A percentile compares a stretch with the other conserved stretches of the same genome.
Evolutionary conservation across 1,284 basidiomycete species (phyloP).

Genomic region (Singerocomus rubriflavus): DNA sequence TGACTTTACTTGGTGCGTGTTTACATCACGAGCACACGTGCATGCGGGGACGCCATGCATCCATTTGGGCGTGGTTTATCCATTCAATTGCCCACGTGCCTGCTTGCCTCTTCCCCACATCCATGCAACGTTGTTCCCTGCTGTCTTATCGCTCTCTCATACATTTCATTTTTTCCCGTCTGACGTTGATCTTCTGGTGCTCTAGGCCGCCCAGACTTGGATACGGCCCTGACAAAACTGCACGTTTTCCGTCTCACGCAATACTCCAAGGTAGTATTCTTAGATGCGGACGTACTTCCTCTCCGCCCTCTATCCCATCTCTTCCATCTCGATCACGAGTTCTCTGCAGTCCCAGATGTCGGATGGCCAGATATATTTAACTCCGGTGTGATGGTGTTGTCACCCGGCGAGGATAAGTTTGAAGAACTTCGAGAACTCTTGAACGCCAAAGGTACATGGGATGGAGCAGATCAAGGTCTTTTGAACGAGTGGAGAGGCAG

Average conservation of each 20-base stretch:
- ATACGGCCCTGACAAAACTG: constrained; percentile 90
- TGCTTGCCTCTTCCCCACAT: constrained; percentile 2
- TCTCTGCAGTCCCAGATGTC: constrained; percentile 90
- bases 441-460: constrained; percentile 83
- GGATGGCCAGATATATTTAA: constrained; percentile 99
- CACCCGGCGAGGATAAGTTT: constrained; percentile 82
- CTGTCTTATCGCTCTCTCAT: constrained; percentile 12
- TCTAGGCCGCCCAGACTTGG: constrained; percentile 88
- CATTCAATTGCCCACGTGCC: constrained; percentile 9
- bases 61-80: neutral
- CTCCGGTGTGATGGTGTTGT: constrained; percentile 89
- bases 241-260: constrained; percentile 90
- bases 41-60: neutral
- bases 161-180: constrained; percentile 11
- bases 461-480: constrained; percentile 95
- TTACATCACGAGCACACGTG: constrained; percentile 1
- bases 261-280: constrained; percentile 88
- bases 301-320: constrained; percentile 85
- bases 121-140: constrained; percentile 23
- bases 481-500: constrained; percentile 91
- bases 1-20: constrained; percentile 76
- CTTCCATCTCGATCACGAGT: constrained; percentile 74
- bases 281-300: constrained; percentile 95
- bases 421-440: constrained; percentile 67
- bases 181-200: constrained; percentile 16